Conservation (phyloP, 768 basidiomycete genomes). For the Xerocomus brunneocitrinus region DNA sequence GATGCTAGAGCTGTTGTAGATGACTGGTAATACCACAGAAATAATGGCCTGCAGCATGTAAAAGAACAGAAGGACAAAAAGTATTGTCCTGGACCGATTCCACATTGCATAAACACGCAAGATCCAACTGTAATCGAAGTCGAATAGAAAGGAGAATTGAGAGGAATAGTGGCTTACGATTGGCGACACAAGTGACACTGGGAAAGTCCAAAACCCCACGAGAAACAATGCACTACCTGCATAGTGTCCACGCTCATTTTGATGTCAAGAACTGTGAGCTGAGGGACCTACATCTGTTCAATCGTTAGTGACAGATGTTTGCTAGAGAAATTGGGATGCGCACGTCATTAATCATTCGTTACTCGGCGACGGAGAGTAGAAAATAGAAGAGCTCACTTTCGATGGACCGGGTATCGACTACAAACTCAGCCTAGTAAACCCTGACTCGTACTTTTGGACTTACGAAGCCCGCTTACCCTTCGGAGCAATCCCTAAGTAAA, state of each 20-base stretch:
- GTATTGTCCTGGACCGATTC: constrained; percentile 4
- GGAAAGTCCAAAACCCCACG: background rate
- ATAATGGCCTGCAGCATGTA: background rate
- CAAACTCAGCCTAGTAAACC: background rate
- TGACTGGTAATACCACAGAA: background rate
- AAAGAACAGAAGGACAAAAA: constrained; percentile 2
- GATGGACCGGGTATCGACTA: background rate
- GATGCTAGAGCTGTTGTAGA: constrained; percentile 1
- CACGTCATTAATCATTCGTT: background rate
- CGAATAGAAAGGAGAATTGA: background rate
- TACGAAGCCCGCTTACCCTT: background rate
- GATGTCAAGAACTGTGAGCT: background rate
- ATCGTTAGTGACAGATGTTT: background rate
- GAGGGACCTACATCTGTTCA: background rate
- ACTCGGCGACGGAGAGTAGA: background rate
- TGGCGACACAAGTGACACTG: constrained; percentile 2
- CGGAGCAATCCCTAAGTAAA: background rate
- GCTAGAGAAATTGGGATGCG: background rate
- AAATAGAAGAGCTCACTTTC: background rate
- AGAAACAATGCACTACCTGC: constrained; percentile 4
- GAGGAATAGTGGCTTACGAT: constrained; percentile 2
- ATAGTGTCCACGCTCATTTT: background rate
- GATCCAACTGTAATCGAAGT: constrained; percentile 4
- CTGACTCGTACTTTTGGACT: background rate
- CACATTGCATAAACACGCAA: constrained; percentile 14